Conservation (phyloP, 78 protist species). For the Dictyostelium purpureum region DNA sequence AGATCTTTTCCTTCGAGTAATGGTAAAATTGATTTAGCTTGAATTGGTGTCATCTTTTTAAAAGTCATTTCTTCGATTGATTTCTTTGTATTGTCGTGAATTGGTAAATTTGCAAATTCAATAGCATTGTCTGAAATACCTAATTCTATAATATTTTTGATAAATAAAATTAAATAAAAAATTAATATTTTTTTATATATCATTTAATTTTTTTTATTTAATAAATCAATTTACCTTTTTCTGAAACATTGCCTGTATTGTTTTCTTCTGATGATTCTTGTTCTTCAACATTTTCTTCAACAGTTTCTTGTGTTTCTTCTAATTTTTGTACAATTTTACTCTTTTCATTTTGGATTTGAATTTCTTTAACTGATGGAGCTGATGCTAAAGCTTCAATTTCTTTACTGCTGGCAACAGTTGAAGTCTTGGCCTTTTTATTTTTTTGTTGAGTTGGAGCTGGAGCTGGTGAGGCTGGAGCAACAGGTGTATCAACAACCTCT, state of each 20-base stretch:
- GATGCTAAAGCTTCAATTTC: slow-evolving; percentile 24
- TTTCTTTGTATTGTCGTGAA: slow-evolving; percentile 75
- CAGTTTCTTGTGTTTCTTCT: neutral
- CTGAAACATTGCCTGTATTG: neutral
- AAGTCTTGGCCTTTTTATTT: neutral
- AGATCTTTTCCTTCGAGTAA: slow-evolving; percentile 94
- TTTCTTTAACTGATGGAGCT: neutral
- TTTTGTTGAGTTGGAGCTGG: neutral
- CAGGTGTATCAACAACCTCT: neutral
- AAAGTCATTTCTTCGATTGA: slow-evolving; percentile 89
- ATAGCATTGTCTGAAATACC: slow-evolving; percentile 27
- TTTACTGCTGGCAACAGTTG: neutral
- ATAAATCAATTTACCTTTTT: neutral
- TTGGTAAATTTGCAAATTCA: slow-evolving; percentile 68
- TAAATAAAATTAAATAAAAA: too few species aligned
- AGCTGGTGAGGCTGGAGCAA: neutral
- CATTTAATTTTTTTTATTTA: neutral
- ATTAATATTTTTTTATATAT: neutral
- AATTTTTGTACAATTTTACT: neutral
- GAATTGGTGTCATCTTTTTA: slow-evolving; percentile 95
- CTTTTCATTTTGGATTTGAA: neutral
- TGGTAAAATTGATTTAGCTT: slow-evolving; percentile 92
- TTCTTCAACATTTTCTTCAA: neutral
- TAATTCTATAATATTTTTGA: slow-evolving; percentile 22
- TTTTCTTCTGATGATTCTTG: neutral